phyloP scores from a whole-genome alignment of 768 basidiomycete genomes.

The Clitopilus hobsonii region DNA sequence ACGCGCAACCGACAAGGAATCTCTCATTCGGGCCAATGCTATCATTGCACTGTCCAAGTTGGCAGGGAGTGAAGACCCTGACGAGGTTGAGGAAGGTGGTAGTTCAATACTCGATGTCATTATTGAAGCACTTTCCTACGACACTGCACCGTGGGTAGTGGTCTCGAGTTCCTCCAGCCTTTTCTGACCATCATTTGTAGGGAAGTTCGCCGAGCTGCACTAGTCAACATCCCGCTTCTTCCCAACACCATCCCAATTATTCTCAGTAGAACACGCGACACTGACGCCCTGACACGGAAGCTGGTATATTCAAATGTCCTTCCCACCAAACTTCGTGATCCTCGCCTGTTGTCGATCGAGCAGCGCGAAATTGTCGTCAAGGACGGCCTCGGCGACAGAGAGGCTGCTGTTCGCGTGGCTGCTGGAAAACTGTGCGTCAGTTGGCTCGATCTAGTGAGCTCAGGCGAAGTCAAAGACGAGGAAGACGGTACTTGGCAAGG shows the following conservation, averaged over 20 bases:
- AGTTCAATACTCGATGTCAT: conserved; percentile 61
- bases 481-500: conserved; percentile 28
- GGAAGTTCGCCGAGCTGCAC: conserved; percentile 88
- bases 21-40: conserved; percentile 78
- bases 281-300: conserved; percentile 75
- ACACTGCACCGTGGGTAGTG: conserved; percentile 56
- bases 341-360: conserved; percentile 66
- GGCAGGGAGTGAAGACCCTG: conserved; percentile 64
- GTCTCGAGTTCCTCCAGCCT: too few species aligned
- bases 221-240: conserved; percentile 70
- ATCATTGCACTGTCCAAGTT: conserved; percentile 76
- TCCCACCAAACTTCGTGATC: conserved; percentile 50
- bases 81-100: conserved; percentile 43
- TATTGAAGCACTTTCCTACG: conserved; percentile 63
- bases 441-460: conserved; percentile 72
- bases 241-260: conserved; percentile 59
- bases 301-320: conserved; percentile 72
- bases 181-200: too few species aligned
- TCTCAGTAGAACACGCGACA: conserved; percentile 79
- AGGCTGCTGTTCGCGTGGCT: conserved; percentile 76
- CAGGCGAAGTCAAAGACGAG: conserved; percentile 18
- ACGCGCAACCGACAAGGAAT: conserved; percentile 84
- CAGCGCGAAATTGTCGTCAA: conserved; percentile 86
- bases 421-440: conserved; percentile 71
- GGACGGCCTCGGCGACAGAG: conserved; percentile 87